Base-by-base conservation (phyloP, 2,329 filamentous ascomycete species). In the Penicillium sp. region DNA sequence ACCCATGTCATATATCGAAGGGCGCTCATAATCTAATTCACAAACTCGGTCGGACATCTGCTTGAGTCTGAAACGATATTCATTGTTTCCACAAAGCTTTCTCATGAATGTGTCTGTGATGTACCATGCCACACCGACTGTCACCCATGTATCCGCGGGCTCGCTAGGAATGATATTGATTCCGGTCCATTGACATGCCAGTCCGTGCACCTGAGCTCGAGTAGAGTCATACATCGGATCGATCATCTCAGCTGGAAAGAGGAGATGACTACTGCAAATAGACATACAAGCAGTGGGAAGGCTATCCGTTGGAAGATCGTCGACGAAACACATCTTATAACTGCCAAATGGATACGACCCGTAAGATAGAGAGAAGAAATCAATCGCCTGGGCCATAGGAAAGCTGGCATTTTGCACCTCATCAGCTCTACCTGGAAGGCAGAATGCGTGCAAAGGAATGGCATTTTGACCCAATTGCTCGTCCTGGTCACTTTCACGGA, bases 91-190 rank as follows among this genome's bases (percentile, higher is more conserved):
- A 67, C 91, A 95, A 2, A 99, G 80, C 61, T 86, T 87, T 70
- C 87, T 90, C 83, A 97, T 90, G 73, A 96, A 97, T 4, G 91
- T 82, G 64, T 97, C 93, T 1, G 93, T 91, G 82, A 99, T 96
- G 77, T 91, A 99, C 78, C 93, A 92, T 0, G 93, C 89, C 43
- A 95, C 88, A 13, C 93, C 95, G 50, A 94, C 83, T 11, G 93
- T 87, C 18, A 95, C 85, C 94, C 94, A 99, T 50, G 86, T 84
- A 71, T 99, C 94, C 47, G 82, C 81, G 16, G 86, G 84, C 38
- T 88, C 85, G 67, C 91, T 90, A 0, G 94, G 88, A 44, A 96
- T 87, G 61, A 99, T 89, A 67, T 92, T 92, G 59, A 99, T 88
- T 14, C 94, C 94, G 60, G 94, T 90, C 89, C 93, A 99, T 70